phyloP scores from a whole-genome alignment of 2,329 filamentous ascomycete genomes.

The Fusarium albidum region DNA sequence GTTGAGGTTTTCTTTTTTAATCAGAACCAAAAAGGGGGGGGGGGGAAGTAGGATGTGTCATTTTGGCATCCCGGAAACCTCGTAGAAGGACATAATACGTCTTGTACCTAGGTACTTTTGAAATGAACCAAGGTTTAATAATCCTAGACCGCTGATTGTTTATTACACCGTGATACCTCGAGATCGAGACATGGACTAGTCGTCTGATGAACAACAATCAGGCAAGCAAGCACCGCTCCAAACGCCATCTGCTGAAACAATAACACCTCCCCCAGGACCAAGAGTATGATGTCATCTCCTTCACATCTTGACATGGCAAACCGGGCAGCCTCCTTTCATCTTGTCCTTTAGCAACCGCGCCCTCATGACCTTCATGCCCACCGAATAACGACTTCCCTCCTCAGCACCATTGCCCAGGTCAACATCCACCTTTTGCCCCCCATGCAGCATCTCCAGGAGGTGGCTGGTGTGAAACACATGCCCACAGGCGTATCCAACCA shows the following conservation, averaged over 20 bases:
- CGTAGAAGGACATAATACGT: constrained; percentile 36
- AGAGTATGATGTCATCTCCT: constrained; percentile 14
- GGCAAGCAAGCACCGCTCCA: constrained; percentile 18
- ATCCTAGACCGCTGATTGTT: constrained; percentile 4
- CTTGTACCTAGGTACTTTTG: constrained; percentile 39
- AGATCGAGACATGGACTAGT: constrained; percentile 3
- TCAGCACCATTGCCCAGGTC: constrained; percentile 55
- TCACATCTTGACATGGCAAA: constrained; percentile 53
- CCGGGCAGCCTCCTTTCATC: constrained; percentile 70
- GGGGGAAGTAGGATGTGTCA: constrained; percentile 29
- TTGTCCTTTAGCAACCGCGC: constrained; percentile 79
- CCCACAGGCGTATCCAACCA: constrained; percentile 83
- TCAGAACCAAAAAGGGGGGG: no score
- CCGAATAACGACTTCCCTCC: constrained; percentile 64
- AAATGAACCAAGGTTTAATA: constrained; percentile 28
- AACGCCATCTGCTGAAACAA: constrained; percentile 22
- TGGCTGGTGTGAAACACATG: constrained; percentile 84
- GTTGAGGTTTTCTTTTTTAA: no score
- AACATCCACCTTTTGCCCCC: constrained; percentile 56
- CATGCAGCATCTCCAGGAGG: constrained; percentile 64
- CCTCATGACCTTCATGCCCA: constrained; percentile 88
- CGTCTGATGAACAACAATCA: constrained; percentile 9
- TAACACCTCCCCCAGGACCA: constrained; percentile 12
- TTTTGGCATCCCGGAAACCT: constrained; percentile 34
- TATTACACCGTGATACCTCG: constrained; percentile 3